Base-by-base conservation (phyloP, 345 rosid genomes). In the Arabis alpina region DNA sequence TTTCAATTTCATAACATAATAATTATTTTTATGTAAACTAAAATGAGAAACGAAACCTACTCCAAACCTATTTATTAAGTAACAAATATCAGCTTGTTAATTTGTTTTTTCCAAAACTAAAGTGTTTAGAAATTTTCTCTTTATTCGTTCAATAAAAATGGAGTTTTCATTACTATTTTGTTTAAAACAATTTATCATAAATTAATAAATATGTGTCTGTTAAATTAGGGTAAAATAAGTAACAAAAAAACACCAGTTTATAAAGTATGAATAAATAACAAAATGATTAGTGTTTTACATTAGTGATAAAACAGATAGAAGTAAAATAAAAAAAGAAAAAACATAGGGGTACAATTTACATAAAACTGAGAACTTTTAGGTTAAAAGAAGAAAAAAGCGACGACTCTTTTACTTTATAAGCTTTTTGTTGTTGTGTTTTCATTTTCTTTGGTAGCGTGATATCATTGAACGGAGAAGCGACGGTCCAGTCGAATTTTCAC, bases 401-500 rank as follows among this genome's bases (percentile, higher is more conserved):
- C 45, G 55, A 47, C 43, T 25, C 27, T 47, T 13, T 2, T 19
- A 9, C 7, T 32, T 32, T 32, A 5, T 10, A 39, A 28, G 25
- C 16, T 37, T 60, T 16, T 10, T 48, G 43, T 34, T 34, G 7
- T 34, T 6, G 6, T 27, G 10, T 9, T 53, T n/a, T 16, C 7
- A 6, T 58, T 44, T 2, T 8, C 25, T 15, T 39, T 19, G 2
- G 10, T 52, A 39, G 70, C 49, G 58, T 64, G 10, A 42, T 42
- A 54, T 54, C 8, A 40, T 50, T 39, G 50, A 27, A 49, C 53
- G 36, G 36, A 32, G 36, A 32, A 32, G 36, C 0, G 67, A 61
- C 48, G 37, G 72, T 62, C 70, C 61, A 37, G 42, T 32, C 61
- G 50, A 64, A 36, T 34, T 25, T 40, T 43, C 70, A 50, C 50